Evolutionary conservation across 495 filamentous ascomycete genomes (phyloP).

Genomic region (Aspergillus kassunensis): DNA sequence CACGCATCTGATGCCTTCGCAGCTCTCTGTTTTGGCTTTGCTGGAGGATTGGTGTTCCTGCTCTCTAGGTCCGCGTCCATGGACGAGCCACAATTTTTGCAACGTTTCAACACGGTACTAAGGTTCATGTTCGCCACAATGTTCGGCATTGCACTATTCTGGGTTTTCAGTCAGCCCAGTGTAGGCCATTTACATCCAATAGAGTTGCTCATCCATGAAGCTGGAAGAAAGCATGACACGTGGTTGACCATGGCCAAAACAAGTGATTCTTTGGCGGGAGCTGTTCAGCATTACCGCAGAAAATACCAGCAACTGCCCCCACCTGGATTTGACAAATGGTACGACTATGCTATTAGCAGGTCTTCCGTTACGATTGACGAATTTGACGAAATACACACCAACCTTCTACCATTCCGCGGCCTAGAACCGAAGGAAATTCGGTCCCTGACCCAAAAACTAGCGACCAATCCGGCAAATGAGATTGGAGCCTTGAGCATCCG

Average conservation of each 20-base stretch:
- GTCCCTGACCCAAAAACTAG: conserved; percentile 36
- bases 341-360: conserved; percentile 59
- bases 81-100: conserved; percentile 29
- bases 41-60: conserved; percentile 29
- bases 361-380: conserved; percentile 68
- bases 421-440: conserved; percentile 59
- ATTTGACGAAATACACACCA: conserved; percentile 67
- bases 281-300: conserved; percentile 38
- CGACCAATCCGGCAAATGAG: conserved; percentile 47
- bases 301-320: conserved; percentile 49
- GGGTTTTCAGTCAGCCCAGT: conserved; percentile 29
- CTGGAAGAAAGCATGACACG: conserved; percentile 30
- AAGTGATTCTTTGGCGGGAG: conserved; percentile 36
- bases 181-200: conserved; percentile 39
- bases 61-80: conserved; percentile 25
- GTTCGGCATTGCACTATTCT: conserved; percentile 24
- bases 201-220: conserved; percentile 45
- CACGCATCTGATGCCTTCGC: conserved; percentile 17
- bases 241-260: conserved; percentile 33
- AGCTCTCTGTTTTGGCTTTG: conserved; percentile 14
- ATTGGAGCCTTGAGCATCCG: conserved; percentile 46
- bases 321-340: conserved; percentile 61
- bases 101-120: conserved; percentile 27
- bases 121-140: conserved; percentile 27
- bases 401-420: conserved; percentile 72